Conservation (phyloP, 257 asterid genomes). For the Cordia subcordata region DNA sequence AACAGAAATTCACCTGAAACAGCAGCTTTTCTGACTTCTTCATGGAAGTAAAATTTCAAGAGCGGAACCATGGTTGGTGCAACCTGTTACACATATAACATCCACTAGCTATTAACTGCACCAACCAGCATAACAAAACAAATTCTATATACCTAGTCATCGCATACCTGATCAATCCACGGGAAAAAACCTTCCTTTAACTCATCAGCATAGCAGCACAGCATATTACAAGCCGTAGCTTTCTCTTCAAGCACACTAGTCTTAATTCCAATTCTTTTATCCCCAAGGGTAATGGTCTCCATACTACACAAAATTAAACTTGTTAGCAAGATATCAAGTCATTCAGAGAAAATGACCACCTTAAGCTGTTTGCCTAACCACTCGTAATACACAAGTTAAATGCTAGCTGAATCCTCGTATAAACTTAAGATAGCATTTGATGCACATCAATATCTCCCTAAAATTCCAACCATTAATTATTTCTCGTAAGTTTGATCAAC, state of each 20-base stretch:
- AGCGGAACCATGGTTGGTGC: slow-evolving; percentile 78
- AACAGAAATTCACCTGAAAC: slow-evolving; percentile 73
- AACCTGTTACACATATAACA: slow-evolving; percentile 35
- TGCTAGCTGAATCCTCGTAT: no score
- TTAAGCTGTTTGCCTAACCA: background rate
- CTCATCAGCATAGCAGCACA: slow-evolving; percentile 89
- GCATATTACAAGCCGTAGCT: slow-evolving; percentile 98
- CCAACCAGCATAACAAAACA: background rate
- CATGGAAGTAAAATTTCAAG: slow-evolving; percentile 91
- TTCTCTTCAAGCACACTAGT: slow-evolving; percentile 95
- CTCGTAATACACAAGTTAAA: no score
- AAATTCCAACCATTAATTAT: no score
- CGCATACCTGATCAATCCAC: slow-evolving; percentile 88
- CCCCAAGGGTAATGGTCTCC: slow-evolving; percentile 97
- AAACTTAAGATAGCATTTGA: no score
- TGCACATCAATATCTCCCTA: no score
- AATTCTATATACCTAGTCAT: slow-evolving; percentile 10
- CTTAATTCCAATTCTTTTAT: slow-evolving; percentile 91
- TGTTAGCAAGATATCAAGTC: slow-evolving; percentile 1
- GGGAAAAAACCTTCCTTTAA: slow-evolving; percentile 95
- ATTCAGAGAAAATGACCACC: background rate
- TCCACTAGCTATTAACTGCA: background rate
- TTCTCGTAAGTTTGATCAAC: no score
- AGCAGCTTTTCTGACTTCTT: slow-evolving; percentile 98
- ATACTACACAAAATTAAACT: slow-evolving; percentile 52